Conservation (phyloP, 2,329 filamentous ascomycete species). For the Colletotrichum shisoi region DNA sequence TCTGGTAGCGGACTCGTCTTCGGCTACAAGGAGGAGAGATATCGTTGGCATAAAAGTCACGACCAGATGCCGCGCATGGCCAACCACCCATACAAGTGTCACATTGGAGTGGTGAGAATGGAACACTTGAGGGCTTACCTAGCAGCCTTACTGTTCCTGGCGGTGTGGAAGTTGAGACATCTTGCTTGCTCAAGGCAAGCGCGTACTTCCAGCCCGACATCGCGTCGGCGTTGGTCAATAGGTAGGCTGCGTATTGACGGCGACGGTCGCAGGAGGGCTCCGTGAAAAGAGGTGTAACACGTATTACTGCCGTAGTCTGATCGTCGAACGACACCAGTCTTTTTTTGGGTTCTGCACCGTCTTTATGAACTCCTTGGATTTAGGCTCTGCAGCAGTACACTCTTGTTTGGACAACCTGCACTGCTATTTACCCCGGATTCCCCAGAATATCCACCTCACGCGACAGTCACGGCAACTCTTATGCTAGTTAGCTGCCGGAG, state of each 20-base stretch:
- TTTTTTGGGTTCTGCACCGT: not conserved
- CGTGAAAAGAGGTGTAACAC: no score
- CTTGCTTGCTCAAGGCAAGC: conserved; percentile 40
- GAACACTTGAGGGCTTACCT: conserved; percentile 25
- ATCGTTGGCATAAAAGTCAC: not conserved
- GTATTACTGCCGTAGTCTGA: not conserved
- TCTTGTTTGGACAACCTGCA: not conserved
- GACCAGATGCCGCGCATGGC: no score
- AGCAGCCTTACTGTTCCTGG: conserved; percentile 41
- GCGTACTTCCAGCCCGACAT: conserved; percentile 41
- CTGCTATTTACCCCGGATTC: conserved; percentile 23
- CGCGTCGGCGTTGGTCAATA: not conserved
- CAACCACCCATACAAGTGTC: no score
- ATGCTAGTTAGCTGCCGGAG: conserved; percentile 15
- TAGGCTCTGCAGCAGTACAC: not conserved
- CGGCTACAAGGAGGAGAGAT: not conserved
- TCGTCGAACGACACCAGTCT: not conserved
- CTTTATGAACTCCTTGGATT: conserved; percentile 3
- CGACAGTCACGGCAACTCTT: conserved; percentile 22
- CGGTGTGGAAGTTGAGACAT: conserved; percentile 38
- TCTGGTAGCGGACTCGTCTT: conserved; percentile 14
- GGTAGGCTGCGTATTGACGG: not conserved
- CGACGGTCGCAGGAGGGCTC: not conserved
- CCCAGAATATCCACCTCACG: conserved; percentile 26
- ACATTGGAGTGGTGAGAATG: not conserved